A percentile compares a stretch with the other conserved stretches of the same genome.
Conservation (phyloP, 306 rosid species). For the Quercus robur region DNA sequence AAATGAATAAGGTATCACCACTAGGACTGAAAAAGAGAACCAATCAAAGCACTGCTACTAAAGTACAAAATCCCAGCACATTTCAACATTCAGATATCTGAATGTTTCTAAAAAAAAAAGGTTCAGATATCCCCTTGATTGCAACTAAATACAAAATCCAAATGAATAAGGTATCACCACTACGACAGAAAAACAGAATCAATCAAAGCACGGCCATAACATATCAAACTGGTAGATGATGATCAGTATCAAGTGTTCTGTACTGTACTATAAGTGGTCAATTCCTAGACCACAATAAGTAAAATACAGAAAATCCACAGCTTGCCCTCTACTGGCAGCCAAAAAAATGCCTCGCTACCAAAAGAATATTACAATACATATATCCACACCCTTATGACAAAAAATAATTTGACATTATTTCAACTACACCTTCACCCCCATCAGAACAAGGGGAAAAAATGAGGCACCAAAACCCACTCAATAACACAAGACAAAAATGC, state of each 20-base stretch:
- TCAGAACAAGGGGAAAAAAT: constrained; percentile 40
- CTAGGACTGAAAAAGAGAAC: too few species aligned
- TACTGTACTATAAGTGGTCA: constrained; percentile 37
- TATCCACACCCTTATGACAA: constrained; percentile 51
- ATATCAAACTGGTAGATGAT: constrained; percentile 10
- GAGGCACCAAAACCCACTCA: constrained; percentile 39
- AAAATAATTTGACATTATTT: constrained; percentile 48
- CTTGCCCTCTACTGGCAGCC: constrained; percentile 55
- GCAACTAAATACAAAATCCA: neutral
- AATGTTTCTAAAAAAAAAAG: too few species aligned
- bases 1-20: too few species aligned
- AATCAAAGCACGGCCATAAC: constrained; percentile 23
- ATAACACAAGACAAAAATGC: constrained; percentile 27
- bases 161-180: neutral
- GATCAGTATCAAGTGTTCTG: constrained; percentile 28
- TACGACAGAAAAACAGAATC: neutral
- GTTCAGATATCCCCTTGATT: too few species aligned
- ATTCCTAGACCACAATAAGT: constrained; percentile 36
- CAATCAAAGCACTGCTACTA: too few species aligned
- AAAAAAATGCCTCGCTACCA: constrained; percentile 63
- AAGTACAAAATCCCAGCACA: too few species aligned
- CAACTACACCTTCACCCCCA: constrained; percentile 52
- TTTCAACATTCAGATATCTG: too few species aligned
- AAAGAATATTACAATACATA: constrained; percentile 66
- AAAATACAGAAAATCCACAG: constrained; percentile 51